Evolutionary conservation across 768 basidiomycete genomes (phyloP).

Genomic region (Candolleomyces aberdarensis): DNA sequence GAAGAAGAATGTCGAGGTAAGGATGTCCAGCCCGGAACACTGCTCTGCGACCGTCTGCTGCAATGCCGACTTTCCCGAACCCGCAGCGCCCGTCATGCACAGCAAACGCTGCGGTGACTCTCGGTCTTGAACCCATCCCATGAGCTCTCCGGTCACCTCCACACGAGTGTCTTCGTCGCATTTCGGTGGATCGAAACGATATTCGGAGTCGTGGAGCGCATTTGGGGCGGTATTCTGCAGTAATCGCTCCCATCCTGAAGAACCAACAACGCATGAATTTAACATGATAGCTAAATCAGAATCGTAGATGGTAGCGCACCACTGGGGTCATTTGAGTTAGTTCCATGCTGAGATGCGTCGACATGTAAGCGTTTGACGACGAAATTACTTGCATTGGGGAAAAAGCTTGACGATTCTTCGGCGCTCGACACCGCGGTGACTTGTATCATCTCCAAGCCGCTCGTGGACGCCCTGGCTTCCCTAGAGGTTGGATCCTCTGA

Average conservation of each 20-base stretch:
- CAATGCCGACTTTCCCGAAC: slow-evolving; percentile 2
- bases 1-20: slow-evolving; percentile 6
- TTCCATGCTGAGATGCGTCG: no score
- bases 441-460: no score
- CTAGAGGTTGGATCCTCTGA: no score
- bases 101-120: background rate
- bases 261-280: background rate
- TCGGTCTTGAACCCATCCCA: background rate
- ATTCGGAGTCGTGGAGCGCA: slow-evolving; percentile 1
- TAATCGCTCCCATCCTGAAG: background rate
- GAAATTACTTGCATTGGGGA: no score
- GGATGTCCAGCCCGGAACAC: background rate
- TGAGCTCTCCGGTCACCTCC: background rate
- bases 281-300: no score
- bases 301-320: no score
- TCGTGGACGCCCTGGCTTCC: no score
- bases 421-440: no score
- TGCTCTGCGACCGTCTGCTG: background rate
- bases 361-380: no score
- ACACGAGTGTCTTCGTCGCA: slow-evolving; percentile 4
- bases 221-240: background rate
- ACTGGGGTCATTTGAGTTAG: no score
- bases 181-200: background rate
- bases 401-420: no score
- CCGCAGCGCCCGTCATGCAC: slow-evolving; percentile 4